Base-by-base conservation (phyloP, 2,329 filamentous ascomycete species). In the Monosporascus sp. region DNA sequence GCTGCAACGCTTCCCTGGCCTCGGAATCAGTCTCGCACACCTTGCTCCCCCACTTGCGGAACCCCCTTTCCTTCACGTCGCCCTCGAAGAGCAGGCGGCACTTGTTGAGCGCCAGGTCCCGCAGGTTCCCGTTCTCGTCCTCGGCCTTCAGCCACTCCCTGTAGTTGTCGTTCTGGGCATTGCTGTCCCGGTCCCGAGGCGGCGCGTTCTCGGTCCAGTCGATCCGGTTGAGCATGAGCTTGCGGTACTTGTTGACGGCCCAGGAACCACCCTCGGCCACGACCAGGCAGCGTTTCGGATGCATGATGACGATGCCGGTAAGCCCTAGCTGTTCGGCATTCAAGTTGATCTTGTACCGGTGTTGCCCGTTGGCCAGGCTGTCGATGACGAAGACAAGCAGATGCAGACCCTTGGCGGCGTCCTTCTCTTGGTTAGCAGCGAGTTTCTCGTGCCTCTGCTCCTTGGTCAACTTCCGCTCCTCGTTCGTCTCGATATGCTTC, bases 11-110 rank as follows among this genome's bases (percentile, higher is more conserved):
- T 62, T 96, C 90, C 67, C 89, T 87, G 5, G 93, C 94, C 67
- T 95, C 89, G 11, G 86, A 82, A 68, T 99, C 94, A 2, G 89
- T 93, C 72, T 97, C 94, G 70, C 91, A 96, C n/a, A 94, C 85
- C 67, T 90, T 88, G 57, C 86, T 91, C 3, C 88, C 81, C 89
- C 93, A 97, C 66, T 90, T 92, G 60, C 88, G 85, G 69, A 97
- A 99, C 0, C 79, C 83, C 49, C 89, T 81, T 35, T 81, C 76
- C 69, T 93, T 94, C 67, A 89, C 80, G 71, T 96, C 89, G 39
- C 95, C 94, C 71, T 97, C 93, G 74, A 95, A 99, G 6, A 99
- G 78, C 50, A 99, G 72, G 46, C 78, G 81, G 69, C 92, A 97
- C 58, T 86, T 85, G 68, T 99, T 99, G 54, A 80, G 71, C 3